phyloP scores from a whole-genome alignment of 306 rosid genomes.

The Phaseolus lunatus region DNA sequence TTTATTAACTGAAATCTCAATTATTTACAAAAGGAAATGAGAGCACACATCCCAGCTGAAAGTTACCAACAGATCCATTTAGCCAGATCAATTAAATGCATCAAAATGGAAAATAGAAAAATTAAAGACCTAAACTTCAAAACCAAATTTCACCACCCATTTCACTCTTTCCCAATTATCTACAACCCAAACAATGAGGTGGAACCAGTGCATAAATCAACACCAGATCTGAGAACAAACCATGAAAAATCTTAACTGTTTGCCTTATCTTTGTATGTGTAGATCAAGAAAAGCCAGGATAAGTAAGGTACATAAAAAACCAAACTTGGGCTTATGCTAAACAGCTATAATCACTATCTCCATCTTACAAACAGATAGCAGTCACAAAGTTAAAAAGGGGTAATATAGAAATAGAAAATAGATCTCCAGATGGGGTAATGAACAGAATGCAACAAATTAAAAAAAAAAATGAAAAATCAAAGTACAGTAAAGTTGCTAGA shows the following conservation, averaged over 20 bases:
- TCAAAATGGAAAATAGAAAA: neutral
- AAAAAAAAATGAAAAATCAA: neutral
- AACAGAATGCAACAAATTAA: neutral
- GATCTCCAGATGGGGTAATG: conserved; percentile 6
- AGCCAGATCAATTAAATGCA: neutral
- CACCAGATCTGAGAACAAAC: conserved; percentile 55
- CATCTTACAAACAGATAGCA: neutral
- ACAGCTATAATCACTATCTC: neutral
- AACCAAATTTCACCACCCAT: neutral
- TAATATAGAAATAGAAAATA: neutral
- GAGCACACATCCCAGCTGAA: neutral
- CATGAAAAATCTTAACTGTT: neutral
- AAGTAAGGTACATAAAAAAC: neutral
- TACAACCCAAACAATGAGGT: neutral
- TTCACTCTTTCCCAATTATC: conserved; percentile 7
- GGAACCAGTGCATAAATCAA: conserved; percentile 20
- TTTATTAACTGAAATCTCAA: neutral
- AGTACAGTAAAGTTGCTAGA: neutral
- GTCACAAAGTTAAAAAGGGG: neutral
- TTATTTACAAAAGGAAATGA: neutral
- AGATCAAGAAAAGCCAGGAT: neutral
- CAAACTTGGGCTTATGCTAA: neutral
- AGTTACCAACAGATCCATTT: conserved; percentile 33
- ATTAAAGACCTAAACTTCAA: neutral
- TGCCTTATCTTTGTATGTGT: neutral